phyloP scores from a whole-genome alignment of 305 asterid genomes.

The Coffea humblotiana region DNA sequence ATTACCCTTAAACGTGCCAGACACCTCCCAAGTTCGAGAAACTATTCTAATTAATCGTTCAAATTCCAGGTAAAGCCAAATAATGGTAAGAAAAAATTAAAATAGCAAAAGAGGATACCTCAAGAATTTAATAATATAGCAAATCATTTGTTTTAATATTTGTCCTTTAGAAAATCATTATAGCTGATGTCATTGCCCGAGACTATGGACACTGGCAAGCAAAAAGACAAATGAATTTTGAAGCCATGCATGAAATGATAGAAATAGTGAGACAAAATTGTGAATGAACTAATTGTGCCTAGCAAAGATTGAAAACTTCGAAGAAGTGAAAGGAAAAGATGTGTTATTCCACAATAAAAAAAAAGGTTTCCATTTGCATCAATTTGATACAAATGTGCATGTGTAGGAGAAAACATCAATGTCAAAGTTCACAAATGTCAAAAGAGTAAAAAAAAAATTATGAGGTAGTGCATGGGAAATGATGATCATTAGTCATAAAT shows the following conservation, averaged over 20 bases:
- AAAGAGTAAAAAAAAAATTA: background rate
- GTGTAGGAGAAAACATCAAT: background rate
- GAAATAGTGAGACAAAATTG: background rate
- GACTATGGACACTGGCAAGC: background rate
- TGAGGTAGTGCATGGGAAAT: background rate
- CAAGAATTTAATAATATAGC: too few relatives aligned
- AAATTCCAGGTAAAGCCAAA: background rate
- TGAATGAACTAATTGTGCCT: background rate
- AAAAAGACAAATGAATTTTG: background rate
- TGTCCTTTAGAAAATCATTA: too few relatives aligned
- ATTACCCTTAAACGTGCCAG: too few relatives aligned
- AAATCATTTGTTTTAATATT: background rate
- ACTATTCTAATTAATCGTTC: background rate
- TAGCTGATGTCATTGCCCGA: background rate
- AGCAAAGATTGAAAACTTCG: too few relatives aligned
- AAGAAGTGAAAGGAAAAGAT: background rate
- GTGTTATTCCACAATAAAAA: too few relatives aligned
- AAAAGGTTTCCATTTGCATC: background rate
- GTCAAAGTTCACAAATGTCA: background rate
- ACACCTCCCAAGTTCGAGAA: too few relatives aligned
- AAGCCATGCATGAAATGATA: constrained; percentile 8
- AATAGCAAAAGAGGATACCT: too few relatives aligned
- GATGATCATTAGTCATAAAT: background rate
- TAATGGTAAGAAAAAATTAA: too few relatives aligned
- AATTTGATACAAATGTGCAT: background rate